phyloP scores from a whole-genome alignment of 805 yeast genomes.

The Nakazawaea peltata region DNA sequence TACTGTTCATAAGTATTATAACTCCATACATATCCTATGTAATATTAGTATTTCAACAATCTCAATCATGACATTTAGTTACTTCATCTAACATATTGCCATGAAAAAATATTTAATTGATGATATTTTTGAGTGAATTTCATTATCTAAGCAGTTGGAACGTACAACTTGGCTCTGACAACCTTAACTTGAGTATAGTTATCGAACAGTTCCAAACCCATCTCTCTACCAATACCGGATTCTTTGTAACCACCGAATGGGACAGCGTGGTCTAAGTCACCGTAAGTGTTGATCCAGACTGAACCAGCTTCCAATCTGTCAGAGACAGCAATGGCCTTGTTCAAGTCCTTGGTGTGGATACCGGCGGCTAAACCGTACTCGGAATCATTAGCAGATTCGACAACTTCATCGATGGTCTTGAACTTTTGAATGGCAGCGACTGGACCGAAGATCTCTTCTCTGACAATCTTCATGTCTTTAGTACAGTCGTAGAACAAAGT shows the following conservation, averaged over 20 bases:
- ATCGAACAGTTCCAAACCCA: slow-evolving; percentile 74
- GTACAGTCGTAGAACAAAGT: slow-evolving; percentile 65
- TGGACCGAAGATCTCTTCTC: slow-evolving; percentile 77
- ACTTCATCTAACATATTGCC: no score
- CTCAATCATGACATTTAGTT: no score
- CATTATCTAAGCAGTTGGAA: slow-evolving; percentile 18
- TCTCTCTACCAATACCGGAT: slow-evolving; percentile 81
- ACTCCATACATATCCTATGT: no score
- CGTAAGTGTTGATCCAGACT: slow-evolving; percentile 75
- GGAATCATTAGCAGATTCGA: slow-evolving; percentile 58
- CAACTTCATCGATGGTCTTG: slow-evolving; percentile 58
- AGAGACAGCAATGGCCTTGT: slow-evolving; percentile 56
- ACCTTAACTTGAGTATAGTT: slow-evolving; percentile 72
- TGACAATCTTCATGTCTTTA: slow-evolving; percentile 54
- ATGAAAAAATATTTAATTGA: no score
- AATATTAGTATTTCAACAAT: no score
- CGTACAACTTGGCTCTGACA: slow-evolving; percentile 40
- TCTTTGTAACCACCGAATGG: slow-evolving; percentile 81
- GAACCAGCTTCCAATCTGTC: slow-evolving; percentile 67
- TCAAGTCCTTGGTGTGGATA: slow-evolving; percentile 57
- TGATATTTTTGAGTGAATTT: no score
- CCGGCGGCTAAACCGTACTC: slow-evolving; percentile 80
- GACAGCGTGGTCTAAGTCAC: slow-evolving; percentile 65
- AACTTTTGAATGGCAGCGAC: slow-evolving; percentile 67
- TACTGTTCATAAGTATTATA: neutral